Evolutionary conservation across 2,329 filamentous ascomycete genomes (phyloP).

Genomic region (Stagonosporopsis chrysanthemi): DNA sequence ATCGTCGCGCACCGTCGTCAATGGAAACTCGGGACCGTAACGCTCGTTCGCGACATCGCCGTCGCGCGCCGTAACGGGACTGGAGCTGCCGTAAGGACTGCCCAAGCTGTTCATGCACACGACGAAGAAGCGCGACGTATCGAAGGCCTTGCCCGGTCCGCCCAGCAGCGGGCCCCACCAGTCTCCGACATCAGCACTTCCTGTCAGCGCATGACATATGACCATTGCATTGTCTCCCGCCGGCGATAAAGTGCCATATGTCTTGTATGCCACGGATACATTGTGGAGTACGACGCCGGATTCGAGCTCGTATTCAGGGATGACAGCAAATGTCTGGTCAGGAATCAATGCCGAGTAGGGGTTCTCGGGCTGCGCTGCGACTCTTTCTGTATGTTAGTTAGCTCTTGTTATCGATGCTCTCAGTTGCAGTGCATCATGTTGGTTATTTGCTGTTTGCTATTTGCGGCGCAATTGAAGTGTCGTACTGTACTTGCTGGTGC

Average conservation of each 20-base stretch:
- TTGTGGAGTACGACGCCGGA: constrained; percentile 85
- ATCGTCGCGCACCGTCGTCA: constrained; percentile 95
- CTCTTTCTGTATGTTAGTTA: constrained; percentile 42
- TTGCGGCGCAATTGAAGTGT: neutral
- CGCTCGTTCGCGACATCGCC: constrained; percentile 75
- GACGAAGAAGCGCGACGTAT: constrained; percentile 83
- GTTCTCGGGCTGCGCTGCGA: constrained; percentile 81
- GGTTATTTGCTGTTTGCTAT: neutral
- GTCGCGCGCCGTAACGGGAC: constrained; percentile 86
- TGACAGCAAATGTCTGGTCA: constrained; percentile 83
- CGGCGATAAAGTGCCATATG: constrained; percentile 64
- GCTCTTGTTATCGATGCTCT: neutral
- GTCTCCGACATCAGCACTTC: constrained; percentile 82
- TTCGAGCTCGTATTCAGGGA: constrained; percentile 91
- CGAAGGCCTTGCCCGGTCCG: constrained; percentile 79
- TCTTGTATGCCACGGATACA: constrained; percentile 71
- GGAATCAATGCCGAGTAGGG: constrained; percentile 86
- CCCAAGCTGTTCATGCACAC: constrained; percentile 87
- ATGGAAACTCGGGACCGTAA: constrained; percentile 94
- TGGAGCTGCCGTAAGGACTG: constrained; percentile 86
- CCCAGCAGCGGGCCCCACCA: constrained; percentile 89
- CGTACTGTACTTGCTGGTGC: constrained; percentile 38
- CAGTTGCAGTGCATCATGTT: neutral
- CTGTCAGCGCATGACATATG: constrained; percentile 84
- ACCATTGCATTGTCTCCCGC: constrained; percentile 68